Conservation (phyloP, 768 basidiomycete species). For the Boletus edulis region DNA sequence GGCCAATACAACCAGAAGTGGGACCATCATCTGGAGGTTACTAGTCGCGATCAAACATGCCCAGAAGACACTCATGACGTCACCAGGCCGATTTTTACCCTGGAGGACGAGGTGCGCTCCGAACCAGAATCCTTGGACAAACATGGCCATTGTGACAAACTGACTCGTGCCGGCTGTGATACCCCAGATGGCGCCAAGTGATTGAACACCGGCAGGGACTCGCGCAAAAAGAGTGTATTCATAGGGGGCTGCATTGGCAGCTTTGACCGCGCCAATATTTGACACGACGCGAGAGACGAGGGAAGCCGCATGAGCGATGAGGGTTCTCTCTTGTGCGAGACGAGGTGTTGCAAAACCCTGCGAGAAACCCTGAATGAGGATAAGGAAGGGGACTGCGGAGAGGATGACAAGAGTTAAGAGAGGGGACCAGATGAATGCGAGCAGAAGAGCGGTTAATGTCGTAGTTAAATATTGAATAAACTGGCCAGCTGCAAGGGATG, state of each 20-base stretch:
- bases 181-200: conserved; percentile 74
- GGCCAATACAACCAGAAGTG: conserved; percentile 65
- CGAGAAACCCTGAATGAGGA: conserved; percentile 72
- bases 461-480: conserved; percentile 82
- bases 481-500: conserved; percentile 75
- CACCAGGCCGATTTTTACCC: conserved; percentile 63
- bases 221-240: conserved; percentile 50
- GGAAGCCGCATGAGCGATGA: conserved; percentile 71
- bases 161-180: conserved; percentile 64
- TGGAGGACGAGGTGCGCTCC: conserved; percentile 86
- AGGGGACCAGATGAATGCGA: conserved; percentile 81
- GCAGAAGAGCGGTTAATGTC: conserved; percentile 69
- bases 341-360: conserved; percentile 68
- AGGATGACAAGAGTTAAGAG: conserved; percentile 90
- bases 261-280: conserved; percentile 88
- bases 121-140: conserved; percentile 97
- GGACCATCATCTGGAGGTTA: conserved; percentile 85
- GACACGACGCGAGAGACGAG: conserved; percentile 73
- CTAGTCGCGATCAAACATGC: conserved; percentile 88
- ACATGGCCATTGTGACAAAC: conserved; percentile 87
- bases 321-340: conserved; percentile 61
- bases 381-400: conserved; percentile 79
- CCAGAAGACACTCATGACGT: conserved; percentile 98
- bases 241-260: conserved; percentile 72
- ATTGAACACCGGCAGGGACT: conserved; percentile 46